phyloP scores from a whole-genome alignment of 306 rosid genomes.

The Dryas alaskensis region DNA sequence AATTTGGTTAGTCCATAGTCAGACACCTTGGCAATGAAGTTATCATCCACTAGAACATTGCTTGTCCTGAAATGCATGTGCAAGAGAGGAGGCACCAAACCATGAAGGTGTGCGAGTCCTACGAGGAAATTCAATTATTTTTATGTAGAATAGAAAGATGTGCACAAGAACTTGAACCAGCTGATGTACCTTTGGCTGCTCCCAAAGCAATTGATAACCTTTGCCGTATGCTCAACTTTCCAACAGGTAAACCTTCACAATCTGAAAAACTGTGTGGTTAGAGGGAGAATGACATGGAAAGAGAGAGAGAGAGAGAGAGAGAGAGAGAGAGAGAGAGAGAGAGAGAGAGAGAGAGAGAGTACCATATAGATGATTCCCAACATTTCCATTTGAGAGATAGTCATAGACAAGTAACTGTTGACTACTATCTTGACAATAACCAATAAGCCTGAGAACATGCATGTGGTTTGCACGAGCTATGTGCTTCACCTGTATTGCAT shows the following conservation, averaged over 20 bases:
- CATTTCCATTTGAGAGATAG: slow-evolving; percentile 58
- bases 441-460: slow-evolving; percentile 58
- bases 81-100: slow-evolving; percentile 60
- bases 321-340: slow-evolving; percentile 7
- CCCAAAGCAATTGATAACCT: slow-evolving; percentile 64
- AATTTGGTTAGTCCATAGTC: slow-evolving; percentile 59
- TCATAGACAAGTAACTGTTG: slow-evolving; percentile 67
- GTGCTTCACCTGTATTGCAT: slow-evolving; percentile 47
- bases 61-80: slow-evolving; percentile 65
- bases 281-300: neutral
- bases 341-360: slow-evolving; percentile 29
- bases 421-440: slow-evolving; percentile 53
- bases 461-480: slow-evolving; percentile 49
- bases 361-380: slow-evolving; percentile 71
- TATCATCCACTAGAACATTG: slow-evolving; percentile 64
- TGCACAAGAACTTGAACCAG: neutral
- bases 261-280: slow-evolving; percentile 43
- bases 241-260: slow-evolving; percentile 55
- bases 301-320: slow-evolving; percentile 23
- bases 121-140: neutral
- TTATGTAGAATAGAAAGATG: slow-evolving; percentile 12
- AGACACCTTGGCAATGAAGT: slow-evolving; percentile 55
- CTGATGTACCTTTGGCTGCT: slow-evolving; percentile 58
- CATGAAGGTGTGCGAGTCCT: slow-evolving; percentile 69
- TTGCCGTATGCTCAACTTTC: slow-evolving; percentile 51